Evolutionary conservation across 202 grass and related monocot genomes (phyloP), one percentile per base, ranked within the genome.

Genomic region (Digitaria exilis): DNA sequence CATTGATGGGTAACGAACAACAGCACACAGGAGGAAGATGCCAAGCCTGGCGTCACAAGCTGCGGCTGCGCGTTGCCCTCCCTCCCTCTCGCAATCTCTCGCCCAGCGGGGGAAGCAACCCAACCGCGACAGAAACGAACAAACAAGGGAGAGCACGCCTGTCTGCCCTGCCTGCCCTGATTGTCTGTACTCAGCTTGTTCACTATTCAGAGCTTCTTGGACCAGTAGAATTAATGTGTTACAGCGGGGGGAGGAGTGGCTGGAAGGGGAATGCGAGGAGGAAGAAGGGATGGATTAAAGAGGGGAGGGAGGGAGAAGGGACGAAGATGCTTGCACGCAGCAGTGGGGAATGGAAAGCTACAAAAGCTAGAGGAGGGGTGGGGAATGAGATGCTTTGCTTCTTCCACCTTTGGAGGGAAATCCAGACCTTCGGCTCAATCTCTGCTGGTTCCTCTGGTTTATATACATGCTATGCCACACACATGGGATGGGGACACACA

Each of bases 351-450:
- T 63, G n/a, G 43, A 32, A 90, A 86, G 82, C 77, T 76, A 71
- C 79, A 55, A 65, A 39, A 66, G 43, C n/a, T 4, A 49, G 14
- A 13, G 2, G 41, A n/a, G 46, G 51, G 34, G 44, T 44, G 70
- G 80, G 80, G 89, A 90, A 94, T 88, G 69, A 72, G 92, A 94
- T 94, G 90, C 89, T 83, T 90, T 92, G 92, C 89, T 92, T 90
- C 81, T 81, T 69, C 86, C 54, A 81, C 58, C 77, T 89, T 85
- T 89, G 73, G 65, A 89, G 75, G 82, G 83, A 94, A 80, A 94
- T 29, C 28, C 57, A 62, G 75, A 25, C 17, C 21, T 34, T 9
- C 37, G 5, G 14, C 8, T 24, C 56, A 60, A 60, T 29, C 57
- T 28, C 57, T 60, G 57, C 26, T 32, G 11, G n/a, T n/a, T n/a